Conservation (phyloP, 768 basidiomycete genomes). For the Xerocomellus amylosporus region DNA sequence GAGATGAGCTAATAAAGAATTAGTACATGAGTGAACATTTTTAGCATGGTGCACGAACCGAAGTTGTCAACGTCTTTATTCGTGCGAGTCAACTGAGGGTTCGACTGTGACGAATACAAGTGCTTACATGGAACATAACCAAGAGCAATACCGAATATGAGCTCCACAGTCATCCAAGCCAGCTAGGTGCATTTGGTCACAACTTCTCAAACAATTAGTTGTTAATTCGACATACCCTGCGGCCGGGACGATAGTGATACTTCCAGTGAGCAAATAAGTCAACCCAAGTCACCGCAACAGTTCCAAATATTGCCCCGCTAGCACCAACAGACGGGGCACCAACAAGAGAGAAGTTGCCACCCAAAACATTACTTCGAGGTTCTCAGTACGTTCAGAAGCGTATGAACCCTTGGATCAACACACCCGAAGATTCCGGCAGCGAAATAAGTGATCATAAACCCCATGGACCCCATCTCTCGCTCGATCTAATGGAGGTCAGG, state of each 20-base stretch:
- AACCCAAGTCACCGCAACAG: constrained; percentile 80
- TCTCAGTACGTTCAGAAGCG: constrained; percentile 1
- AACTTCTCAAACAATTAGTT: not conserved
- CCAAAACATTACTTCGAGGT: constrained; percentile 67
- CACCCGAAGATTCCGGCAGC: constrained; percentile 93
- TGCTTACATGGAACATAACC: constrained; percentile 78
- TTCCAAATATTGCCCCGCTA: constrained; percentile 90
- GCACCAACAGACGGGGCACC: constrained; percentile 90
- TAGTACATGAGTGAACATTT: not conserved
- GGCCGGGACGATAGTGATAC: constrained; percentile 77
- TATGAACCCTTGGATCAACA: constrained; percentile 1
- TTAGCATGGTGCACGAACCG: constrained; percentile 40
- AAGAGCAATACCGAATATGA: constrained; percentile 81
- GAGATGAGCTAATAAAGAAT: constrained; percentile 63
- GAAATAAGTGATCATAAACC: constrained; percentile 84
- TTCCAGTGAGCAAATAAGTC: constrained; percentile 93
- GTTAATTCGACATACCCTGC: constrained; percentile 51
- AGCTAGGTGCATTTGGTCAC: constrained; percentile 46
- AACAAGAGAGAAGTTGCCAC: constrained; percentile 89
- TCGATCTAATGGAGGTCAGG: constrained; percentile 58
- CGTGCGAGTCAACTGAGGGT: constrained; percentile 16
- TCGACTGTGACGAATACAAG: not conserved
- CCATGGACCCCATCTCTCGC: constrained; percentile 84
- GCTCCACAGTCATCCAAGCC: constrained; percentile 78
- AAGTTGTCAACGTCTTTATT: constrained; percentile 84